Evolutionary conservation across 345 rosid species (phyloP), one percentile per base, ranked within the genome.

Genomic region (Moricandia moricandioides): DNA sequence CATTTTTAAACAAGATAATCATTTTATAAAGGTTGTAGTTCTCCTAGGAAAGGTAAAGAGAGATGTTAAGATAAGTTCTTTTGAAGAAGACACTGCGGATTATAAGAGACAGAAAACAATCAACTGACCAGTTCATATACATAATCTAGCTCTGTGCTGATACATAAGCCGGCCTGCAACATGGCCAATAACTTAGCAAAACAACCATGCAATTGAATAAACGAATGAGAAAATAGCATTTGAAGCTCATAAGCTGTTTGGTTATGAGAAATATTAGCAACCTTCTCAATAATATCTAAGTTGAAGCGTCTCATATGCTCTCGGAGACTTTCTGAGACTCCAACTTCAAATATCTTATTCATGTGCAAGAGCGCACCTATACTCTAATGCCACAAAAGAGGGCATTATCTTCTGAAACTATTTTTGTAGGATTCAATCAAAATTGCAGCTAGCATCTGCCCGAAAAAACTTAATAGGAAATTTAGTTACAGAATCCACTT

Each of bases 271-370:
- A 40, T 18, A 51, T 69, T 14, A 59, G 24, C 26, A 84, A 94
- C 98, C 98, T 86, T 82, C 76, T 86, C 87, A 69, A 49, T 47
- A 65, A 94, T 85, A 82, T 90, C 89, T 68, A 85, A 78, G 80
- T 87, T 88, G 77, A 88, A 83, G 82, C 74, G 64, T 75, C 80
- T 84, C 79, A 83, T 82, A 75, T 88, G 91, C 85, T 88, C 86
- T 49, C 72, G 83, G 74, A 90, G 91, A 78, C 80, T 84, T 75
- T 85, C 91, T 54, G 93, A 86, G 67, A 88, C 79, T 67, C 96
- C 97, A 70, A 88, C 93, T 83, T 91, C 95, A 83, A 91, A 86
- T 82, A 90, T 86, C 84, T 88, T 94, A 73, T 80, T 87, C 69
- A 94, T 86, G 69, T 90, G 91, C 88, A 94, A 82, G 73, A 94